Base-by-base conservation (phyloP, 164 flowering plant genomes). In the Vitis labrusca region DNA sequence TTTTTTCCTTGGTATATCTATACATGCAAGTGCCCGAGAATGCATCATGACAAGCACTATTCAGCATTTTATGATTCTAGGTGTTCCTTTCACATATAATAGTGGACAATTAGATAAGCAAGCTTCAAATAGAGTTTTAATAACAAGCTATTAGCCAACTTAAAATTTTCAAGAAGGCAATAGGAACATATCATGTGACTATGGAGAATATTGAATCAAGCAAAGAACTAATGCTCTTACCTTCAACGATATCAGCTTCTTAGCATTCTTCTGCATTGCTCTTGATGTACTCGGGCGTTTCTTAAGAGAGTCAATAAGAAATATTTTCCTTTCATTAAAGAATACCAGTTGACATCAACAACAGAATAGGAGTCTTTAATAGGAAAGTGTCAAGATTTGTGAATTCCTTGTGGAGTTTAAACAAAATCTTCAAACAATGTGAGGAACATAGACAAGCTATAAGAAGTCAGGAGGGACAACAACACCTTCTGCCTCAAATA, bases 271-370 rank as follows among this genome's bases (percentile, higher is more conserved):
- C 83, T 53, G 50, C 72, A 14, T 66, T 84, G 91, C 71, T 90
- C 80, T 64, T 84, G 86, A 79, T 95, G 97, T 10, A 79, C 75
- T 74, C 82, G 85, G 17, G 99, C 99, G 84, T 95, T 95, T 81
- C 84, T 82, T 61, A 96, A 75, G 99, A 91, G 53, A 95, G 94
- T 73, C 95, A 95, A 76, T 93, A 93, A 37, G 99, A 83, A 65
- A 95, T 85, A 67, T 76, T 79, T 77, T 93, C 93, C 97, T 97
- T 93, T 57, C 91, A 97, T 73, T 76, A 17, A 17, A 17, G 19
- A 17, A 17, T 17, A 17, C 0, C 0, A 17, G 19, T 17, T 88
- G 51, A 65, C 23, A 85, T 93, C 99, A 93, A 93, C 83, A 83
- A 23, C 55, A 78, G 63, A 58, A 23, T 9, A 53, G 14, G 3